Percentiles rank a stretch among this genome's conserved stretches.
Evolutionary conservation across 805 yeast genomes (phyloP).

Genomic region (Yarrowia sp.): DNA sequence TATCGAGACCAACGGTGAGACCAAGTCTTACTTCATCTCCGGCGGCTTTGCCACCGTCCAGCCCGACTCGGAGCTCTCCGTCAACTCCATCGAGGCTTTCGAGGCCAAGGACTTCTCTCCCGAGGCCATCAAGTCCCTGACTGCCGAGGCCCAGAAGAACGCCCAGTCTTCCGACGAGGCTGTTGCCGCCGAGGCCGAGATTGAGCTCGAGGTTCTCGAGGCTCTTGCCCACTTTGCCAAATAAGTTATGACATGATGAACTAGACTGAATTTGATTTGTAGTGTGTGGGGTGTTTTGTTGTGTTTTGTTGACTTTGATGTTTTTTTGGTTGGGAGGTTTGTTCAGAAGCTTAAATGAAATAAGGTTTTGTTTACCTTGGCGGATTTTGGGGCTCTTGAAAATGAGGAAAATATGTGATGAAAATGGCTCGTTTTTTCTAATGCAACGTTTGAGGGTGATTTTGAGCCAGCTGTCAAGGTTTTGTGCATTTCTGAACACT

Average conservation of each 20-base stretch:
- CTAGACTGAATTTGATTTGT: background rate
- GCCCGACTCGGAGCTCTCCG: slow-evolving; percentile 86
- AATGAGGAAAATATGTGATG: no score
- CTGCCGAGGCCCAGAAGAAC: slow-evolving; percentile 93
- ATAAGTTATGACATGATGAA: slow-evolving; percentile 39
- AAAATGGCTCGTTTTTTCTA: no score
- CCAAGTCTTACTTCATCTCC: slow-evolving; percentile 80
- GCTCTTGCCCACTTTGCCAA: slow-evolving; percentile 82
- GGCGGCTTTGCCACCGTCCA: slow-evolving; percentile 97
- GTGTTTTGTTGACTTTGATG: no score
- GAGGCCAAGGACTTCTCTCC: slow-evolving; percentile 83
- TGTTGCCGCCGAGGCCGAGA: slow-evolving; percentile 90
- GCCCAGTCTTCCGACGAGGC: slow-evolving; percentile 75
- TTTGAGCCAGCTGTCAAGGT: no score
- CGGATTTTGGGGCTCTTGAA: no score
- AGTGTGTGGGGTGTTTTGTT: background rate
- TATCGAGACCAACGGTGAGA: slow-evolving; percentile 70
- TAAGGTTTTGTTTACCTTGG: no score
- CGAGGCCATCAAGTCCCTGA: slow-evolving; percentile 71
- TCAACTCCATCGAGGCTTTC: slow-evolving; percentile 94
- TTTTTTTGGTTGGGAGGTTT: background rate
- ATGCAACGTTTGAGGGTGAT: no score
- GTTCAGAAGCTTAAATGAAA: no score
- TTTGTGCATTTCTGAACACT: no score
- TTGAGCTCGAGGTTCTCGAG: slow-evolving; percentile 94